Evolutionary conservation across 2,329 filamentous ascomycete species (phyloP).

Genomic region (Epichloe typhina): DNA sequence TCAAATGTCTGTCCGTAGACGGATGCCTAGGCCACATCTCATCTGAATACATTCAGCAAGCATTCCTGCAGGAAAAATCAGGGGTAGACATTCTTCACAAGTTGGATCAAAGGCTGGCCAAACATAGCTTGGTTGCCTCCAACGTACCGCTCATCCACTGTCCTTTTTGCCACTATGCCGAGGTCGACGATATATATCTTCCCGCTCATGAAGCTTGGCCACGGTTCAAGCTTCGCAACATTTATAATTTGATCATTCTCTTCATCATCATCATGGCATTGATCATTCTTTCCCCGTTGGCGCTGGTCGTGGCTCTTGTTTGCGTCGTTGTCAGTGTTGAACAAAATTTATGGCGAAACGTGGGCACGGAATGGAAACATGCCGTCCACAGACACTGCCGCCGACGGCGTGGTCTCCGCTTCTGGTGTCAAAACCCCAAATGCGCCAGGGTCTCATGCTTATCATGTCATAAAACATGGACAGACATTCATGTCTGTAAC

Average conservation of each 20-base stretch:
- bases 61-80: constrained; percentile 55
- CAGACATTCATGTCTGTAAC: constrained; percentile 81
- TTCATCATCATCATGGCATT: constrained; percentile 39
- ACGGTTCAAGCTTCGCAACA: constrained; percentile 39
- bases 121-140: constrained; percentile 61
- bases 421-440: constrained; percentile 56
- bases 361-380: constrained; percentile 36
- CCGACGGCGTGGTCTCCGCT: constrained; percentile 59
- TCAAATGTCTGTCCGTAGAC: constrained; percentile 72
- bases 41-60: constrained; percentile 54
- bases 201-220: constrained; percentile 41
- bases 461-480: constrained; percentile 70
- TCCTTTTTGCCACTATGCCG: constrained; percentile 84
- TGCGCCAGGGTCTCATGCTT: constrained; percentile 68
- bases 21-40: constrained; percentile 68
- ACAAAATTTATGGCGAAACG: constrained; percentile 27
- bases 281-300: constrained; percentile 40
- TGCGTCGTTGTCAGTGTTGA: constrained; percentile 31
- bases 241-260: constrained; percentile 37
- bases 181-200: constrained; percentile 66
- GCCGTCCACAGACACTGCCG: constrained; percentile 57
- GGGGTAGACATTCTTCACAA: constrained; percentile 62
- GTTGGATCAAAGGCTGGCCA: constrained; percentile 67
- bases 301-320: constrained; percentile 33
- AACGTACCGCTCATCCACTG: constrained; percentile 68